Evolutionary conservation across 73 alveolate species (phyloP).

Genomic region (Vitrella brassicaformis): DNA sequence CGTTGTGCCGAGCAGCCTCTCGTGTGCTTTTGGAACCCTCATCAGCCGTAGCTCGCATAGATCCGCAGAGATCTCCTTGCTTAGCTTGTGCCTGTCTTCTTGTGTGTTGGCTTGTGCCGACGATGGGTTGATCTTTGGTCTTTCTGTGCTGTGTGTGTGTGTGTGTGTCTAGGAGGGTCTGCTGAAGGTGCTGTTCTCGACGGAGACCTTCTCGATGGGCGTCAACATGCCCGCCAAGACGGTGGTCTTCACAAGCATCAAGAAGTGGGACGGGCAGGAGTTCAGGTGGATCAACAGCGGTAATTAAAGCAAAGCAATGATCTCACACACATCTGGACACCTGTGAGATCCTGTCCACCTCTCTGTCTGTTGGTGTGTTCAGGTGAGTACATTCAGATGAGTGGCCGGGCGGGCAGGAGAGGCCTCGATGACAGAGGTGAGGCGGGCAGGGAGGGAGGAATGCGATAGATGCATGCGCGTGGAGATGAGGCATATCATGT

Average conservation of each 20-base stretch:
- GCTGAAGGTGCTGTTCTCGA: conserved; percentile 77
- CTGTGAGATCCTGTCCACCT: too few relatives aligned
- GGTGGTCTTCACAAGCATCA: conserved; percentile 79
- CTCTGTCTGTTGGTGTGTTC: conserved; percentile 28
- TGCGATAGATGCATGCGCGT: too few relatives aligned
- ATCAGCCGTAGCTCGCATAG: too few relatives aligned
- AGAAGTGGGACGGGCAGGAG: conserved; percentile 68
- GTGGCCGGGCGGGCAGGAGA: conserved; percentile 95
- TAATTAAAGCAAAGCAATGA: too few relatives aligned
- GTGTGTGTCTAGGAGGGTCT: too few relatives aligned
- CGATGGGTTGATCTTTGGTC: background rate
- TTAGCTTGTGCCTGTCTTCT: background rate
- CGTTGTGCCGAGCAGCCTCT: too few relatives aligned
- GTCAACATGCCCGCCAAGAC: conserved; percentile 98
- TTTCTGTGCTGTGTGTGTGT: background rate
- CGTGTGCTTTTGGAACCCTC: too few relatives aligned
- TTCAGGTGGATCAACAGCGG: background rate
- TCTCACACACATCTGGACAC: too few relatives aligned
- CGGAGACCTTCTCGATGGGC: conserved; percentile 98
- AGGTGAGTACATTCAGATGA: conserved; percentile 87
- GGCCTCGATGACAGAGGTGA: conserved; percentile 78
- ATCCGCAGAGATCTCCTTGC: too few relatives aligned
- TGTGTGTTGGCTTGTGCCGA: background rate
- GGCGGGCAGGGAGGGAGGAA: background rate
- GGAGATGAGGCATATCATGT: too few relatives aligned